Percentiles rank a stretch among this genome's conserved stretches.
Evolutionary conservation across 768 basidiomycete species (phyloP).

Genomic region (Pleurotus eryngii): DNA sequence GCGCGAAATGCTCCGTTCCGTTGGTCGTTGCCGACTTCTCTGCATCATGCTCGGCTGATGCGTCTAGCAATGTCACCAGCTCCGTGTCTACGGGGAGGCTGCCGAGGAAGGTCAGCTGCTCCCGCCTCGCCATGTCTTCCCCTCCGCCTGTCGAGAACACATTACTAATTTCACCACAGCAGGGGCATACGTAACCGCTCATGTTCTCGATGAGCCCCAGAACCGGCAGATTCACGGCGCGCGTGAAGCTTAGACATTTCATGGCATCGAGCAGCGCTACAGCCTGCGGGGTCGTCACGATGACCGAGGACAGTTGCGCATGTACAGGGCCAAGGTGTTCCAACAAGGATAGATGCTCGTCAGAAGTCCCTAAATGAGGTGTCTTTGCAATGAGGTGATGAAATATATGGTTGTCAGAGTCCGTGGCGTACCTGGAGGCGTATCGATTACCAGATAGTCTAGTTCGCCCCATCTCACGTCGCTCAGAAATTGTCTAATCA

Average conservation of each 20-base stretch:
- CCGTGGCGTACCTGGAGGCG: slow-evolving; percentile 79
- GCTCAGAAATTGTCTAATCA: slow-evolving; percentile 93
- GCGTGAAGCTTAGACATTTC: slow-evolving; percentile 96
- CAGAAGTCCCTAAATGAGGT: slow-evolving; percentile 78
- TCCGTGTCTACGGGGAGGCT: slow-evolving; percentile 91
- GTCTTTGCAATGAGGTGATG: slow-evolving; percentile 4
- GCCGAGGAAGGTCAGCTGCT: slow-evolving; percentile 77
- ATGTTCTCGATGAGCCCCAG: slow-evolving; percentile 96
- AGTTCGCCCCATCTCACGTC: slow-evolving; percentile 95
- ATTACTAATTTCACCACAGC: slow-evolving; percentile 93
- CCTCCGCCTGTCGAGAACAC: slow-evolving; percentile 95
- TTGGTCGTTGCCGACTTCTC: slow-evolving; percentile 12
- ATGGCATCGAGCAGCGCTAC: slow-evolving; percentile 93
- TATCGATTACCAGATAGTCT: slow-evolving; percentile 92
- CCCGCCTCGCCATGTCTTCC: slow-evolving; percentile 76
- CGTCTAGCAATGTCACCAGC: slow-evolving; percentile 82
- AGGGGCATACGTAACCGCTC: slow-evolving; percentile 97
- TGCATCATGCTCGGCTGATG: slow-evolving; percentile 35
- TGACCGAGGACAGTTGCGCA: slow-evolving; percentile 72
- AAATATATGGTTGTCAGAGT: no score
- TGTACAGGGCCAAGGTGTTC: slow-evolving; percentile 90
- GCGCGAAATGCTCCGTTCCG: slow-evolving; percentile 33
- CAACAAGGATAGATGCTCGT: slow-evolving; percentile 94
- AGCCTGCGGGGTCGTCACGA: slow-evolving; percentile 97
- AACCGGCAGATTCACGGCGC: slow-evolving; percentile 80